These are phyloP conservation scores for Solanum peruvianum DNA, from an alignment of 257 asterid species.

Conservation along the genomic window DNA sequence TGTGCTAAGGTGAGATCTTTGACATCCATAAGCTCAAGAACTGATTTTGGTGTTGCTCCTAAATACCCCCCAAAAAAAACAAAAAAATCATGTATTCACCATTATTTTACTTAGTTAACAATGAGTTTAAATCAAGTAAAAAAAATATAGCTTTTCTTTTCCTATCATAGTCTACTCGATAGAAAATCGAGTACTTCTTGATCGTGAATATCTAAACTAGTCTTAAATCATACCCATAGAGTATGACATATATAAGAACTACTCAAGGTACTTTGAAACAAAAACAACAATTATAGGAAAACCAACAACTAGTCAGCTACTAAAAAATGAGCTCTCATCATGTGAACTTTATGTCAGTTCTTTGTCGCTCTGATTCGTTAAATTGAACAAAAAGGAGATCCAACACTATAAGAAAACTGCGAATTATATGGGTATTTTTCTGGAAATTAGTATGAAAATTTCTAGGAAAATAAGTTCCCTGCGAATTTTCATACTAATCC, in stretches of 20 bases:
- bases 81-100: background rate
- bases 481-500: too few species aligned
- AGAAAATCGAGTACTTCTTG: background rate
- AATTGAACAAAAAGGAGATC: background rate
- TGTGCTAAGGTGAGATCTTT: conserved; percentile 94
- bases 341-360: background rate
- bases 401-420: too few species aligned
- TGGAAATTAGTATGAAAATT: too few species aligned
- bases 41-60: conserved; percentile 97
- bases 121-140: background rate
- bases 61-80: background rate
- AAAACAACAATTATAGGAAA: background rate
- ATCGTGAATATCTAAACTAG: background rate
- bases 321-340: background rate
- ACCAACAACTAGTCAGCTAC: background rate
- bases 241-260: too few species aligned
- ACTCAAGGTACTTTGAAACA: background rate
- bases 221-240: too few species aligned
- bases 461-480: too few species aligned
- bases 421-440: too few species aligned
- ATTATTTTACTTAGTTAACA: background rate
- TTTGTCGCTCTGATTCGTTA: background rate
- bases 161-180: background rate
- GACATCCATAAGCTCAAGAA: conserved; percentile 94
- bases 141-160: background rate